Base-by-base conservation (phyloP, 331 rosid genomes). In the Quercus phellos region DNA sequence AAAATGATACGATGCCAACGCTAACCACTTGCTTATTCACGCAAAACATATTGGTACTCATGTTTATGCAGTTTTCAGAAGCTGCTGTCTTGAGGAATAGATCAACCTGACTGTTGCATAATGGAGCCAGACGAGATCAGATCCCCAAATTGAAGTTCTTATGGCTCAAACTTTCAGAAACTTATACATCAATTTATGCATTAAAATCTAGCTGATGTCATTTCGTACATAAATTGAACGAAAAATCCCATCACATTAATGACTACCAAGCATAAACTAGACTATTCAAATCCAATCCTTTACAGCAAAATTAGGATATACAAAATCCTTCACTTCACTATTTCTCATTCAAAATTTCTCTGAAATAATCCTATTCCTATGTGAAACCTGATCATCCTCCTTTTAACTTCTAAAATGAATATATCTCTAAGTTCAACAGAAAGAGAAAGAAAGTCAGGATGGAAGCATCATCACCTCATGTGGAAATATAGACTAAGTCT, bases 381-480 rank as follows among this genome's bases (percentile, higher is more conserved):
- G 17, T 58, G 26, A 60, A 73, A 67, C 66, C 51, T 53, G 74
- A 70, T 19, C 81, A 38, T 24, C 16, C 18, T 19, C 5, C 54
- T 19, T 21, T 70, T 5, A 43, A 46, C 32, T 5, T 42, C 58
- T 46, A 24, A 46, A 24, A 70, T 21, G 34, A 70, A 70, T 22
- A 24, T 26, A 24, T 12, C 12, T 19, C 2, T 12, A 19, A 68
- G 54, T 69, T 21, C 4, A 75, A 69, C 74, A 78, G 64, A 66
- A 63, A 17, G 64, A 21, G 50, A 17, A 59, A 79, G 38, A 77
- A 32, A 64, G 54, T 51, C 56, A 46, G 51, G 77, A 51, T 24
- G 34, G 32, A 70, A 74, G 82, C 72, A 70, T 72, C 3, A 68
- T 59, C 60, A 69, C 77, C 79, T 54, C 69, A 29, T 11, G 56